Evolutionary conservation across 140 eudicot genomes (phyloP).

Genomic region (Erigeron philadelphicus): DNA sequence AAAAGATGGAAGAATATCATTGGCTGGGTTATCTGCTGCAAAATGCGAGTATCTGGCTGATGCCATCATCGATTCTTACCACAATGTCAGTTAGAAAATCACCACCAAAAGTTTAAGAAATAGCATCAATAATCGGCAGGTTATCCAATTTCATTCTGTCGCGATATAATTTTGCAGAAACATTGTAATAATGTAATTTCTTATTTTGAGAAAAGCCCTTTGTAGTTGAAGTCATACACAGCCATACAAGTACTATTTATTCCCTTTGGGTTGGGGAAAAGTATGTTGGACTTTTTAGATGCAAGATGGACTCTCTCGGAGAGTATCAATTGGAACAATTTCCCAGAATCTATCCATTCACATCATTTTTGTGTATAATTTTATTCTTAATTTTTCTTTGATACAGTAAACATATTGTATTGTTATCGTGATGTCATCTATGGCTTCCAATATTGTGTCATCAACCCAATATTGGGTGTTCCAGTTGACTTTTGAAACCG

Average conservation of each 20-base stretch:
- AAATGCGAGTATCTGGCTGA: conserved; percentile 99
- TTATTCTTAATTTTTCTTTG: not conserved
- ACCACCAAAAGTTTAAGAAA: not conserved
- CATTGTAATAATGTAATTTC: conserved; percentile 29
- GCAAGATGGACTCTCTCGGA: conserved; percentile 6
- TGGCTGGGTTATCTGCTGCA: conserved; percentile 91
- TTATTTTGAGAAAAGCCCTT: conserved; percentile 9
- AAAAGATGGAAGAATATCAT: conserved; percentile 93
- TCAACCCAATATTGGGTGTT: not conserved
- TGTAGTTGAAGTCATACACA: conserved; percentile 21
- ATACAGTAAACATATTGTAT: not conserved
- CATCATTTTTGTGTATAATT: not conserved
- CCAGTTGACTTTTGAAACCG: not conserved
- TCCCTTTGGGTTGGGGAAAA: conserved; percentile 33
- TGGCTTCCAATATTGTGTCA: not conserved
- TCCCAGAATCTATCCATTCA: not conserved
- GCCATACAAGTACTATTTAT: conserved; percentile 15
- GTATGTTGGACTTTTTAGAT: conserved; percentile 6
- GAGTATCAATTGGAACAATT: not conserved
- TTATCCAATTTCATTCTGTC: conserved; percentile 19
- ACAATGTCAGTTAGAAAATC: conserved; percentile 64
- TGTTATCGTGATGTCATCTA: not conserved
- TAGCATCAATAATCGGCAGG: conserved; percentile 26
- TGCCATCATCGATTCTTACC: conserved; percentile 89
- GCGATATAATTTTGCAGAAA: conserved; percentile 22